phyloP scores from a whole-genome alignment of 2,329 filamentous ascomycete species.

The Aureobasidium sp. region DNA sequence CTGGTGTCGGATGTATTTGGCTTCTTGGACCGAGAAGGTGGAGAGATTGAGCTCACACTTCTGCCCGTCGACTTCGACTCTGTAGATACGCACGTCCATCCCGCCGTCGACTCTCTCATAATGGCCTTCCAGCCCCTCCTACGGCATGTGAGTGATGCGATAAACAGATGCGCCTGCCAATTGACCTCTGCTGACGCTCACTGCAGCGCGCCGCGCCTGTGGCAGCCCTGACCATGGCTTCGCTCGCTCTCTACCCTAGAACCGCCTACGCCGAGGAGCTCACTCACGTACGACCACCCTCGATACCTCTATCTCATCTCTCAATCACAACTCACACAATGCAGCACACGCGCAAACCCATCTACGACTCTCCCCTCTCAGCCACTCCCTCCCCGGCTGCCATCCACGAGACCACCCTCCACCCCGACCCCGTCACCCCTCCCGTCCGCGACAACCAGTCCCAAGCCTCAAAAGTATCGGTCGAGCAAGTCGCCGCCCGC shows the following conservation, averaged over 20 bases:
- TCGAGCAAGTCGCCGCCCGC: constrained; percentile 14
- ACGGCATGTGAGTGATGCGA: constrained; percentile 37
- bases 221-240: constrained; percentile 35
- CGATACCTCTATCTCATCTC: background rate
- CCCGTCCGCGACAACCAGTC: constrained; percentile 28
- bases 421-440: constrained; percentile 39
- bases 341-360: constrained; percentile 47
- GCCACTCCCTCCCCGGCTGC: constrained; percentile 25
- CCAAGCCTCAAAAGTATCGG: constrained; percentile 24
- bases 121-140: constrained; percentile 48
- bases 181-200: constrained; percentile 16
- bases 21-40: background rate
- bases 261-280: constrained; percentile 41
- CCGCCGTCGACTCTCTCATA: constrained; percentile 16
- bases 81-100: background rate
- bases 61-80: background rate
- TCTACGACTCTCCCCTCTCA: constrained; percentile 65
- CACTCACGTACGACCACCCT: constrained; percentile 6
- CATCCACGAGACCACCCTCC: constrained; percentile 25
- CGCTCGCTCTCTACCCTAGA: constrained; percentile 35
- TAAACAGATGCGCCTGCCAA: background rate
- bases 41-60: background rate
- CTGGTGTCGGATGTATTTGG: background rate
- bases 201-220: constrained; percentile 41
- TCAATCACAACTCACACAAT: background rate